These are phyloP conservation scores for Pholiota molesta DNA, from an alignment of 768 basidiomycete species.

Conservation along the genomic window DNA sequence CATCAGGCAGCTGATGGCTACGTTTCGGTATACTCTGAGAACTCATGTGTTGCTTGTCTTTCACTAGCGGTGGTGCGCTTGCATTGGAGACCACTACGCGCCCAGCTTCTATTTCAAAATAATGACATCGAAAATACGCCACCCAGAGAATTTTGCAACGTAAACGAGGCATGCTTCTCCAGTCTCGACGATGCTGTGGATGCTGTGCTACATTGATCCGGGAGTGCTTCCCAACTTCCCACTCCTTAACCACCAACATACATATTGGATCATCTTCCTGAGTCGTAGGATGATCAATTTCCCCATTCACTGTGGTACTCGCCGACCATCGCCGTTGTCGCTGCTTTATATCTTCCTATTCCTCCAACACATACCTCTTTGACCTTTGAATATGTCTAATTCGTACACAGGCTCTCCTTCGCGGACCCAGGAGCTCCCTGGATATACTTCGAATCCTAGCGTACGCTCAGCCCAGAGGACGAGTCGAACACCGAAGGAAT, in stretches of 20 bases:
- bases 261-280: neutral
- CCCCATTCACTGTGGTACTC: neutral
- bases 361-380: neutral
- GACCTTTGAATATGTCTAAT: neutral
- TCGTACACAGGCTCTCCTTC: neutral
- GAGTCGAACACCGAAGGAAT: constrained; percentile 23
- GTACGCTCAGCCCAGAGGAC: neutral
- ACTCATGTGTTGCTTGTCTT: neutral
- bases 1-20: neutral
- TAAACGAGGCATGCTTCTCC: neutral
- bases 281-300: neutral
- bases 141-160: neutral
- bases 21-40: neutral
- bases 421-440: neutral
- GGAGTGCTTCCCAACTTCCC: neutral
- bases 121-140: neutral
- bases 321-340: neutral
- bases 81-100: neutral
- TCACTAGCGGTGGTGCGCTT: neutral
- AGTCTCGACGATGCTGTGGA: neutral
- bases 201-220: neutral
- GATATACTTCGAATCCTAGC: neutral
- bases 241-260: neutral
- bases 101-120: neutral
- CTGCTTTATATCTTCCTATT: neutral